phyloP scores from a whole-genome alignment of 208 protist species.

The Trypanosoma platydactyli region DNA sequence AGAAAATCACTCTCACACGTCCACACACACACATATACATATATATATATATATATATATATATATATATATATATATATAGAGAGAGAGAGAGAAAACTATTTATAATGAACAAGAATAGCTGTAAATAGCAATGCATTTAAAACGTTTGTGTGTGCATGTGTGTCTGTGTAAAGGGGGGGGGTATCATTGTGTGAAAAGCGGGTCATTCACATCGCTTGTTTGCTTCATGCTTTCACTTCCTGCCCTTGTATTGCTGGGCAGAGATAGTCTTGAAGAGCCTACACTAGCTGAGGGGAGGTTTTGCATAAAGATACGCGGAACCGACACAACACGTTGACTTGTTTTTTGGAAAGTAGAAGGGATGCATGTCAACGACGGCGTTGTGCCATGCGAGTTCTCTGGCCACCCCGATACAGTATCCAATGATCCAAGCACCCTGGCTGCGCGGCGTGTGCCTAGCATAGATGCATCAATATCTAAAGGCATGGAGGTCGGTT shows the following conservation, averaged over 20 bases:
- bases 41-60: no score
- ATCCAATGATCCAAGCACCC: not conserved
- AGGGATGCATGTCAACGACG: not conserved
- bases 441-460: not conserved
- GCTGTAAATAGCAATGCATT: no score
- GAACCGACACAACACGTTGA: slow-evolving; percentile 1
- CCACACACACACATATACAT: no score
- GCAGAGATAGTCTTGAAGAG: not conserved
- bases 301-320: not conserved
- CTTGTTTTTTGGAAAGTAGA: not conserved
- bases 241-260: not conserved
- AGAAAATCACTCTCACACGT: no score
- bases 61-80: no score
- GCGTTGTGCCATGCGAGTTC: slow-evolving; percentile 15
- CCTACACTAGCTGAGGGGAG: not conserved
- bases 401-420: no score
- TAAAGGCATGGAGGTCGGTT: not conserved
- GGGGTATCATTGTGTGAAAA: no score
- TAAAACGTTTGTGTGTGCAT: no score
- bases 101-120: no score
- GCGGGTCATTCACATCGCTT: no score
- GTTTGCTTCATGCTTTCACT: not conserved
- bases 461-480: not conserved
- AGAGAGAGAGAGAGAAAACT: no score
- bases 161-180: no score